Evolutionary conservation across 345 rosid genomes (phyloP).

Genomic region (Populus davidiana): DNA sequence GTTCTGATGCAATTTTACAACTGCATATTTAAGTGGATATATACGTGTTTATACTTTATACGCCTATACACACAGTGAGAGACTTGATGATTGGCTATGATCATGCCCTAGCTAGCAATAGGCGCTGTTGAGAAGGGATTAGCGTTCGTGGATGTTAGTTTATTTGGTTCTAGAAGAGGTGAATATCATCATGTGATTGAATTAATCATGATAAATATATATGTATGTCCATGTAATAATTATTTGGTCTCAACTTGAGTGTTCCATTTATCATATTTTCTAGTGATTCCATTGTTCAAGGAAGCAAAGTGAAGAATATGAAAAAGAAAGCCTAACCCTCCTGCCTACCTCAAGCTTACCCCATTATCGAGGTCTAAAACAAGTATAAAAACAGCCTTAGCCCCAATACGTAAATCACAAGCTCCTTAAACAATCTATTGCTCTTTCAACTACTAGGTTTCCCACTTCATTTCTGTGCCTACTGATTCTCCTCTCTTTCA

Average conservation of each 20-base stretch:
- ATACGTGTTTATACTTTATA: no score
- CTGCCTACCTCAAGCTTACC: constrained; percentile 22
- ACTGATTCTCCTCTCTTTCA: background rate
- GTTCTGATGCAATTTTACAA: background rate
- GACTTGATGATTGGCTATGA: background rate
- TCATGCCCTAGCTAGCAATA: background rate
- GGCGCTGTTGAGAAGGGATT: background rate
- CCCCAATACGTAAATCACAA: constrained; percentile 24
- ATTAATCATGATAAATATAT: background rate
- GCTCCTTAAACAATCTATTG: constrained; percentile 9
- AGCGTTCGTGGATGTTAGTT: no score
- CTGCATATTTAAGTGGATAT: background rate
- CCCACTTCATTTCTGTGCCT: background rate
- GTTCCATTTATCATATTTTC: constrained; percentile 13
- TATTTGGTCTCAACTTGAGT: no score
- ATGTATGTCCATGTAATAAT: no score
- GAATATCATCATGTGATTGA: background rate
- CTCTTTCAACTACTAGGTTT: constrained; percentile 2
- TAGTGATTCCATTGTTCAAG: constrained; percentile 34
- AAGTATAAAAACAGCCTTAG: constrained; percentile 32
- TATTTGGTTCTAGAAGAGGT: no score
- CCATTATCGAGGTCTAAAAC: constrained; percentile 29
- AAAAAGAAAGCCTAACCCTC: constrained; percentile 32
- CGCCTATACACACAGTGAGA: no score
- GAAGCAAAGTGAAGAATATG: constrained; percentile 34